phyloP scores from a whole-genome alignment of 2,329 filamentous ascomycete genomes.

The Colletotrichum cereale region DNA sequence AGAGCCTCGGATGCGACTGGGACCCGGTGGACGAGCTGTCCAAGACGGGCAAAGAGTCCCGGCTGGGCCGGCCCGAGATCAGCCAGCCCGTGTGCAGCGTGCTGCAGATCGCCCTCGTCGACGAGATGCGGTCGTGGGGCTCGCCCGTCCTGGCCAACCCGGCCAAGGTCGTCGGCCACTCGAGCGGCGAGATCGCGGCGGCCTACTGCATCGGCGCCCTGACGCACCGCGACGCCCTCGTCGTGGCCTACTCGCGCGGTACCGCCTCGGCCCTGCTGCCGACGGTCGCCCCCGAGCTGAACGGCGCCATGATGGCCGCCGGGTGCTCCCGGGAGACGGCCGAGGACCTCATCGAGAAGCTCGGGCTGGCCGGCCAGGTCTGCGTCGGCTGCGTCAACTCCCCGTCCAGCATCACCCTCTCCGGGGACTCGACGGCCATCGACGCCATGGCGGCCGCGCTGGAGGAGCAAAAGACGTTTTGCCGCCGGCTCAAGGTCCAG shows the following conservation, averaged over 20 bases:
- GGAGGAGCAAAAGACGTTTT: constrained; percentile 54
- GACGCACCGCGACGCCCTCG: background rate
- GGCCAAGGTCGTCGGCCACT: constrained; percentile 51
- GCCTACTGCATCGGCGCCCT: constrained; percentile 46
- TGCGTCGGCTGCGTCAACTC: constrained; percentile 45
- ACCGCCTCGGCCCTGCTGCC: background rate
- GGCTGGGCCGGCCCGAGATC: constrained; percentile 35
- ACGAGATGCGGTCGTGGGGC: constrained; percentile 27
- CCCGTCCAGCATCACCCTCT: constrained; percentile 44
- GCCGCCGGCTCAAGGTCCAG: constrained; percentile 41
- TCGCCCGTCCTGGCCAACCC: constrained; percentile 45
- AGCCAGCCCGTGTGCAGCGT: constrained; percentile 52
- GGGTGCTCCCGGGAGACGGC: constrained; percentile 5
- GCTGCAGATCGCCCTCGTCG: constrained; percentile 55
- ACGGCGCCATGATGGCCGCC: constrained; percentile 31
- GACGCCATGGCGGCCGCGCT: constrained; percentile 43
- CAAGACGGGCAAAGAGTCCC: background rate
- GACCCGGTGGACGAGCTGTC: constrained; percentile 20
- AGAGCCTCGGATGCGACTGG: background rate
- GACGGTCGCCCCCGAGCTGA: background rate
- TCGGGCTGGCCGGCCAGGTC: background rate
- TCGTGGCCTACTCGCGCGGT: constrained; percentile 17
- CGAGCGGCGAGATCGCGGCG: constrained; percentile 55
- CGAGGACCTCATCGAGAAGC: too few relatives aligned
- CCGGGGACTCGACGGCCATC: constrained; percentile 33